Percentiles rank a stretch among this genome's conserved stretches.
These are phyloP conservation scores for Trichocladium antarcticum DNA, from an alignment of 495 filamentous ascomycete species.

Conservation along the genomic window DNA sequence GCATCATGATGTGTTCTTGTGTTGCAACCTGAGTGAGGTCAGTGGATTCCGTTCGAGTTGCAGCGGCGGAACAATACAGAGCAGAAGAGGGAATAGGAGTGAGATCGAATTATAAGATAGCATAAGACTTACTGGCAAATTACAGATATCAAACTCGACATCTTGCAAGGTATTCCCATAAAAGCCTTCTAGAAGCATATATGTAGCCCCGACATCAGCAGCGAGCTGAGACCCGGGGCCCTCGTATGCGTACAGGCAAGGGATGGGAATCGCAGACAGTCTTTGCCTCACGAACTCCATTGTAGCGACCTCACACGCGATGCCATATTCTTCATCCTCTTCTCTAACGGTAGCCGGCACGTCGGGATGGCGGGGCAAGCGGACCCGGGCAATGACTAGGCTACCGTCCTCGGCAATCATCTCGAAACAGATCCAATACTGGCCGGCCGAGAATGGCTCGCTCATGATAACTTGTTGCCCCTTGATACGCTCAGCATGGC, in stretches of 20 bases:
- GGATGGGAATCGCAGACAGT: constrained; percentile 9
- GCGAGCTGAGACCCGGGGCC: constrained; percentile 14
- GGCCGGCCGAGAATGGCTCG: constrained; percentile 25
- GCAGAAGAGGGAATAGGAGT: too few species aligned
- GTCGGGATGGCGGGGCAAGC: constrained; percentile 20
- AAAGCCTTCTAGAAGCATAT: constrained; percentile 28
- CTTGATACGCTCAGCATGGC: constrained; percentile 13
- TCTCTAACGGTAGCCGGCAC: constrained; percentile 5
- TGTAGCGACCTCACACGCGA: constrained; percentile 22
- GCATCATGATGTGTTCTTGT: constrained; percentile 23
- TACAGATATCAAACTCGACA: constrained; percentile 12
- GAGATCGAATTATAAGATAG: background rate
- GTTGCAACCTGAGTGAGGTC: constrained; percentile 3
- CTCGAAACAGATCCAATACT: constrained; percentile 27
- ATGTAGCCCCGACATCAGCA: constrained; percentile 15
- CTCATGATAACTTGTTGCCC: constrained; percentile 16
- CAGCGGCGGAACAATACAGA: too few species aligned
- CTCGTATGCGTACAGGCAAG: constrained; percentile 17
- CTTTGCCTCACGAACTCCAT: constrained; percentile 17
- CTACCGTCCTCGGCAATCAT: constrained; percentile 14
- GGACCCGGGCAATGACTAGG: constrained; percentile 19
- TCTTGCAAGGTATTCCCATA: constrained; percentile 23
- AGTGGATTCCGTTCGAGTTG: background rate
- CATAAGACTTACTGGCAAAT: constrained; percentile 16
- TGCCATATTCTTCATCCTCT: constrained; percentile 14